Evolutionary conservation across 257 asterid species (phyloP), one percentile per base, ranked within the genome.

Genomic region (Buddleja alternifolia): DNA sequence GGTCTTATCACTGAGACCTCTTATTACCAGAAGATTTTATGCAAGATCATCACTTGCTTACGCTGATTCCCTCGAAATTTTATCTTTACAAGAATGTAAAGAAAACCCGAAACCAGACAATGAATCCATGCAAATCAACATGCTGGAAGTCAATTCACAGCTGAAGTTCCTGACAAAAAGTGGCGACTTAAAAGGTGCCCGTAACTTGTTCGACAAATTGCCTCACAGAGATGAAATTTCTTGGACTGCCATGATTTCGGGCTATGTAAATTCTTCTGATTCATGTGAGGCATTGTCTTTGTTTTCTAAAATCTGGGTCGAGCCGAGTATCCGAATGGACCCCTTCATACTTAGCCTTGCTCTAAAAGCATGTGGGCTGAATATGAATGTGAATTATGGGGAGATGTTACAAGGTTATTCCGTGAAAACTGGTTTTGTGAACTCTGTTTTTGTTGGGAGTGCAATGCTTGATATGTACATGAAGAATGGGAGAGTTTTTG

Each of bases 241-340:
- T 12, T 93, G 98, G 98, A 90, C 95, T 40, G 88, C 86, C 7
- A 86, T 93, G 70, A 86, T 90, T 59, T 78, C 97, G 0, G 98
- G 88, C 66, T 93, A 93, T 16, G 90, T 93, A 32, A 78, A 70
- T 25, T 78, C 80, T 39, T 85, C 79, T 34, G 87, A 84, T 59
- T 47, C 83, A 15, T 70, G 82, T 11, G 90, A 88, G 83, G 97
- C 98, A 0, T 60, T 93, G 74, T 85, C 81, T 57, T 67, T 93
- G 78, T 93, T 93, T 78, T 84, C 83, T 1, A 75, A 74, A 64
- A 73, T 88, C 75, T 75, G 90, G 96, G 85, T 68, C 20, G 71
- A 54, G 11, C 80, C 81, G 16, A 64, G 39, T 66, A 37, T 78
- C 19, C 84, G 24, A 37, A 82, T 90, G 89, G 97, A 93, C 76